These are phyloP conservation scores for Calycina herbarum DNA, from an alignment of 2,329 filamentous ascomycete genomes.

Conservation along the genomic window DNA sequence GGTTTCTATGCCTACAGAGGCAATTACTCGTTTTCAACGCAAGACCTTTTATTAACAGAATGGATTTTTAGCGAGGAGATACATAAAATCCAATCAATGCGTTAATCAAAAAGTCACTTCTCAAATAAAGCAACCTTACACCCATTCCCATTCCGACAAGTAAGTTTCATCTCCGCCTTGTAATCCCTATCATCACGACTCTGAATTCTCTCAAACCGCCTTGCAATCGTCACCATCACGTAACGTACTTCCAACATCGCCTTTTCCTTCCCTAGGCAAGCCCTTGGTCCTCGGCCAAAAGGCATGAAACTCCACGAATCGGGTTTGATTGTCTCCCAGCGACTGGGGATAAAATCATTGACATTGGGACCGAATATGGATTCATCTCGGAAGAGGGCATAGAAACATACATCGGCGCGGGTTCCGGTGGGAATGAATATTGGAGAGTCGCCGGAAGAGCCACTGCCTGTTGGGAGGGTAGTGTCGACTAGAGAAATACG, in stretches of 20 bases:
- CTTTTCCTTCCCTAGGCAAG: background rate
- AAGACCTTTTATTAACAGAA: background rate
- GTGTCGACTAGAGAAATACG: background rate
- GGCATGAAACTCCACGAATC: background rate
- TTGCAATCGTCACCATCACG: background rate
- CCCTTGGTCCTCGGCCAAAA: background rate
- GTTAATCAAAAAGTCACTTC: background rate
- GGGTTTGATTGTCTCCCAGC: background rate
- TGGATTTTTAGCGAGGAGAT: background rate
- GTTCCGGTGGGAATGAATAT: background rate
- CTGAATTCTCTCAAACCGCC: background rate
- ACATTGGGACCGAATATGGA: background rate
- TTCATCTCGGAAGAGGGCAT: background rate
- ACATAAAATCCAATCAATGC: background rate
- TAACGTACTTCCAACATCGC: background rate
- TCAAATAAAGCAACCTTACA: constrained; percentile 4
- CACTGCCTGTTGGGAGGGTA: background rate
- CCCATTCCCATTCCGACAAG: constrained; percentile 1
- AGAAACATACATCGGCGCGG: background rate
- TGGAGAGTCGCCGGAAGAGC: background rate
- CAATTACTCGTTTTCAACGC: no score
- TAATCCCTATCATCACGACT: background rate
- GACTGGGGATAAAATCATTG: background rate
- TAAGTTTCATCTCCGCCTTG: background rate
- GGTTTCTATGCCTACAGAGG: no score